phyloP scores from a whole-genome alignment of 129 eudicot species.

The Artemisia tridentata region DNA sequence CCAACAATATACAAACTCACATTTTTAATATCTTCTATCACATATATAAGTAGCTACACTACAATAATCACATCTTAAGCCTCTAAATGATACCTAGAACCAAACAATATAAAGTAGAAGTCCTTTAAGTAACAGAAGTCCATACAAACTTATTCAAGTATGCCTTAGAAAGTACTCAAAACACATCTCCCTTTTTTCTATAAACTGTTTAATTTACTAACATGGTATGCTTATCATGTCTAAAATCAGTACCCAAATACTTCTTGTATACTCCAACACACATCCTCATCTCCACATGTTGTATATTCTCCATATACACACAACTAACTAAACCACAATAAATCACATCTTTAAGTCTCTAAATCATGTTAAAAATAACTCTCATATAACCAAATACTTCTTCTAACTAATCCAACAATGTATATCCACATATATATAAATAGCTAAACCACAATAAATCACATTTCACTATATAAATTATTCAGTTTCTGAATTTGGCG shows the following conservation, averaged over 20 bases:
- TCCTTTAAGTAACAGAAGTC: no score
- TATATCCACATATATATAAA: neutral
- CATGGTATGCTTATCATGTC: no score
- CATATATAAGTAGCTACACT: neutral
- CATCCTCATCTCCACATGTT: no score
- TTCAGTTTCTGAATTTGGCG: no score
- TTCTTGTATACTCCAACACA: no score
- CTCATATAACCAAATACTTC: no score
- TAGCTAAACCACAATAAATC: no score
- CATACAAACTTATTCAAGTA: no score
- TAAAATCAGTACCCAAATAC: no score
- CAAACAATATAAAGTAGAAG: neutral
- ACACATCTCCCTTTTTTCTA: neutral
- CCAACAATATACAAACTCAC: constrained; percentile 13
- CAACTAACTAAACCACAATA: neutral
- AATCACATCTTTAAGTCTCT: no score
- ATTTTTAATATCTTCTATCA: constrained; percentile 1
- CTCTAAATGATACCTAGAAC: neutral
- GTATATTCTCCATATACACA: neutral
- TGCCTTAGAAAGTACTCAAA: neutral
- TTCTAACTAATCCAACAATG: neutral
- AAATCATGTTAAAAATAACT: no score
- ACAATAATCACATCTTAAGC: neutral
- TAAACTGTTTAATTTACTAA: neutral
- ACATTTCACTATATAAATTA: no score